Percentiles rank a stretch among this genome's conserved stretches.
These are phyloP conservation scores for Phyllosticta ampelicida DNA, from an alignment of 2,329 filamentous ascomycete species.

Conservation along the genomic window DNA sequence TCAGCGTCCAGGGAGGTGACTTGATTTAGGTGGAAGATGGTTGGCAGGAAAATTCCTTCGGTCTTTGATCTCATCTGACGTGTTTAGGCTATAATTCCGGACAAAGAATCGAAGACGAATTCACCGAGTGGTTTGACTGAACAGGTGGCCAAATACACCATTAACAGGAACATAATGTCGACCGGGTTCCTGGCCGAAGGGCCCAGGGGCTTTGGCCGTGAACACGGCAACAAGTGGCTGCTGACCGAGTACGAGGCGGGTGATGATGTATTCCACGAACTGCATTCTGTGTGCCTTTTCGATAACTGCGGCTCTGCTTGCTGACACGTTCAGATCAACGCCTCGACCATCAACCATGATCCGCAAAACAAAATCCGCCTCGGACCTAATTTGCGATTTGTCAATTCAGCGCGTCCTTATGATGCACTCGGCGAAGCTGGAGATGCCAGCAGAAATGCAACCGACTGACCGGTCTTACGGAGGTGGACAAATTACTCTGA, in stretches of 20 bases:
- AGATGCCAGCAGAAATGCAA: not conserved
- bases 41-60: not conserved
- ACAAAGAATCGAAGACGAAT: slow-evolving; percentile 29
- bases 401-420: slow-evolving; percentile 41
- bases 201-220: slow-evolving; percentile 27
- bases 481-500: not conserved
- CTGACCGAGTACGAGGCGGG: slow-evolving; percentile 41
- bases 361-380: slow-evolving; percentile 42
- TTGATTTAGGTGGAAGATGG: slow-evolving; percentile 34
- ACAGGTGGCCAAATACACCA: slow-evolving; percentile 29
- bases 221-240: slow-evolving; percentile 29
- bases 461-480: not conserved
- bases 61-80: not conserved
- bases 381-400: slow-evolving; percentile 47
- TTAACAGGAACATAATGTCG: slow-evolving; percentile 45
- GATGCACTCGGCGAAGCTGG: slow-evolving; percentile 23
- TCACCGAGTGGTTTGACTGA: slow-evolving; percentile 35
- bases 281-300: slow-evolving; percentile 20
- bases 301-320: slow-evolving; percentile 9
- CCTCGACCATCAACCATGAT: slow-evolving; percentile 44
- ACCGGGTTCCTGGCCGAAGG: slow-evolving; percentile 39
- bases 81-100: slow-evolving; percentile 20
- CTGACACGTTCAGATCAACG: slow-evolving; percentile 25
- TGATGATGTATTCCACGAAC: slow-evolving; percentile 37
- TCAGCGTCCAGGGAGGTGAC: slow-evolving; percentile 26